Conservation (phyloP, 345 rosid species). For the Euclidium syriacum region DNA sequence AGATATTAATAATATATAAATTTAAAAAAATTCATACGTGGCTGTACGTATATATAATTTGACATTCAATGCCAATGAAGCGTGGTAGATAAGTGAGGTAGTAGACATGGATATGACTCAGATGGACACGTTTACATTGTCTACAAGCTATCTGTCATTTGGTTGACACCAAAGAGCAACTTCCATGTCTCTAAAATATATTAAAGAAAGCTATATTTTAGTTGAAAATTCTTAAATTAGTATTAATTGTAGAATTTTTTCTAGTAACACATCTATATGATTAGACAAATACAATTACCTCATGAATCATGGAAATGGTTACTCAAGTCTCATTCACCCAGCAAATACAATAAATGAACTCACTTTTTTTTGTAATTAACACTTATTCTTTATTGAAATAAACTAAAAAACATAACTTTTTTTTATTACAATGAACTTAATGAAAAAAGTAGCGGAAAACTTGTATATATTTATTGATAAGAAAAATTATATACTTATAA, state of each 20-base stretch:
- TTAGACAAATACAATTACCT: neutral
- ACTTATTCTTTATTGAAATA: no score
- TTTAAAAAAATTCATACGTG: neutral
- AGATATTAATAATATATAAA: neutral
- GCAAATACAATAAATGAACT: neutral
- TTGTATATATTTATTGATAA: no score
- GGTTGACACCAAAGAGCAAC: neutral
- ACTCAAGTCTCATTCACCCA: neutral
- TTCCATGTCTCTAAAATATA: neutral
- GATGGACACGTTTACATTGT: constrained; percentile 14
- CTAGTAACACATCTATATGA: neutral
- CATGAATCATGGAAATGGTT: neutral
- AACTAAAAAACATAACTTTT: no score
- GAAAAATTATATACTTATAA: no score
- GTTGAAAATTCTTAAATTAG: neutral
- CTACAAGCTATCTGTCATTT: constrained; percentile 3
- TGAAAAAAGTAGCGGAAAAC: no score
- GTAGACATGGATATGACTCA: constrained; percentile 27
- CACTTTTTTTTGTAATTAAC: no score
- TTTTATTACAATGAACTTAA: no score
- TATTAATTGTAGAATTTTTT: neutral
- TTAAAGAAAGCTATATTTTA: neutral
- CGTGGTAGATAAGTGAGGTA: neutral
- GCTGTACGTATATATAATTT: neutral
- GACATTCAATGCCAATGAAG: neutral